phyloP scores from a whole-genome alignment of 345 rosid species.

The Carallia pectinifolia region DNA sequence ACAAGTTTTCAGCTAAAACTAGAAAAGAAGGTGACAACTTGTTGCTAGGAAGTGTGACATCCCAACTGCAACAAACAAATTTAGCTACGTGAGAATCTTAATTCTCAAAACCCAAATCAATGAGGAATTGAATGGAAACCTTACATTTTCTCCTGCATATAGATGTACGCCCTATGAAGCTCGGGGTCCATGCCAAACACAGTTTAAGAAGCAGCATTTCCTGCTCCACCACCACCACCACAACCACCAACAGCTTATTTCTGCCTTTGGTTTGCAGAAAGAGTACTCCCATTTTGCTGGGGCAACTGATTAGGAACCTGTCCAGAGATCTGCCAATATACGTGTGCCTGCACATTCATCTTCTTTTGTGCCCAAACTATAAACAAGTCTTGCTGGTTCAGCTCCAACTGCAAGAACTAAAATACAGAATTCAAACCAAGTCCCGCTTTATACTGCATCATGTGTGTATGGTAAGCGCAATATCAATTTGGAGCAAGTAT shows the following conservation, averaged over 20 bases:
- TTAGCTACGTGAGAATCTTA: not conserved
- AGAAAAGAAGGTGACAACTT: too few relatives aligned
- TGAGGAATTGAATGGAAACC: conserved; percentile 10
- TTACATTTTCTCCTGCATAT: conserved; percentile 61
- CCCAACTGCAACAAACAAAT: not conserved
- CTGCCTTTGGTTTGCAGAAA: conserved; percentile 56
- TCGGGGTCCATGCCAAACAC: conserved; percentile 45
- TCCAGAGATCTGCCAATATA: conserved; percentile 54
- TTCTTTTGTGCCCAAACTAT: conserved; percentile 2
- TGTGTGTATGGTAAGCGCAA: too few relatives aligned
- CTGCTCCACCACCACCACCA: conserved; percentile 29
- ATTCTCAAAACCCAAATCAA: not conserved
- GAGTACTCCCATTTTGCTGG: conserved; percentile 62
- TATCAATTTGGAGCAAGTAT: not conserved
- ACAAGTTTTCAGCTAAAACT: too few relatives aligned
- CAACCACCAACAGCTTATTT: too few relatives aligned
- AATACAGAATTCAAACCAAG: not conserved
- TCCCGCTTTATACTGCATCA: not conserved
- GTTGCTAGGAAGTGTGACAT: too few relatives aligned
- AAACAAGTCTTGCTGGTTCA: conserved; percentile 11
- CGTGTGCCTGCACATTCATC: conserved; percentile 71
- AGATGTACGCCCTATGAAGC: conserved; percentile 38
- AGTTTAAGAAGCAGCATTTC: conserved; percentile 28
- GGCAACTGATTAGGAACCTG: conserved; percentile 63
- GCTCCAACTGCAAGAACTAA: conserved; percentile 3